Evolutionary conservation across 495 filamentous ascomycete species (phyloP).

Genomic region (Diplogelasinospora grovesii): DNA sequence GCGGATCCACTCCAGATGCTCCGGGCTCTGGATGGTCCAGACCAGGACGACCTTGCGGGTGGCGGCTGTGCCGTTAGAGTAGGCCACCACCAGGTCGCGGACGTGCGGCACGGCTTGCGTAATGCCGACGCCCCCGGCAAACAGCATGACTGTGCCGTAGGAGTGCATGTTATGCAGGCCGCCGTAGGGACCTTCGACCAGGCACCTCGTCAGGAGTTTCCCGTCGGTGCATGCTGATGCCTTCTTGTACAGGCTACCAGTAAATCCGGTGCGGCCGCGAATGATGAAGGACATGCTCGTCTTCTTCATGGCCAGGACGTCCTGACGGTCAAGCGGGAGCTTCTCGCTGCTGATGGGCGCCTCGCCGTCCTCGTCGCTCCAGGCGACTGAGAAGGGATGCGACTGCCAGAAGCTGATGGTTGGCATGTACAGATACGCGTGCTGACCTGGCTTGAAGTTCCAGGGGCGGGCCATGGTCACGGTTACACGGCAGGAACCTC

Average conservation of each 20-base stretch:
- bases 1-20: constrained; percentile 87
- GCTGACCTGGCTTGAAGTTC: constrained; percentile 65
- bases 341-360: constrained; percentile 38
- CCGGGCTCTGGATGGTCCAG: constrained; percentile 84
- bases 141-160: constrained; percentile 80
- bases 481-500: constrained; percentile 60
- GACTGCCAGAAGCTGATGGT: constrained; percentile 62
- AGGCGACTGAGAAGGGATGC: constrained; percentile 62
- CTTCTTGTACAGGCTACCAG: constrained; percentile 63
- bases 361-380: constrained; percentile 53
- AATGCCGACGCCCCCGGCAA: constrained; percentile 83
- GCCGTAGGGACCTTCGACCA: constrained; percentile 81
- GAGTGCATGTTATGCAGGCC: constrained; percentile 59
- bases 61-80: constrained; percentile 62
- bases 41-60: constrained; percentile 74
- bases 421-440: constrained; percentile 79
- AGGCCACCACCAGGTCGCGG: constrained; percentile 65
- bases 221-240: constrained; percentile 54
- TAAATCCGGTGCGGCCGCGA: constrained; percentile 75
- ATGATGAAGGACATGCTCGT: constrained; percentile 74
- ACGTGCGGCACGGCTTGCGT: constrained; percentile 80
- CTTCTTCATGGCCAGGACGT: constrained; percentile 48
- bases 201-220: constrained; percentile 52
- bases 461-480: constrained; percentile 73
- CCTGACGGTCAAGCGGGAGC: constrained; percentile 49